Evolutionary conservation across 2,329 filamentous ascomycete genomes (phyloP).

Genomic region (Cladosporium sphaerospermum): DNA sequence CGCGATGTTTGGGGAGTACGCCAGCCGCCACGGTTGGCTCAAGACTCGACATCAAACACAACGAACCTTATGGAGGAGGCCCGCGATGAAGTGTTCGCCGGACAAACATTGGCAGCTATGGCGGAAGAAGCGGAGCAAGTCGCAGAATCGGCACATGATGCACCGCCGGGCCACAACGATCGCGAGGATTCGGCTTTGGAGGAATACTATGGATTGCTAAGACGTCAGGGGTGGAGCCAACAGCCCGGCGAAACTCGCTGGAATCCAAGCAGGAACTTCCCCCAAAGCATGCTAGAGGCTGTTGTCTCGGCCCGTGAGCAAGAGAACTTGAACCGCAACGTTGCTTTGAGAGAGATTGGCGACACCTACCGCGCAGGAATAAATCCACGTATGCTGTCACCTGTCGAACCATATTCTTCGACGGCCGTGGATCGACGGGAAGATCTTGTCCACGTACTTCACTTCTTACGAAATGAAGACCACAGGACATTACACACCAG

Average conservation of each 20-base stretch:
- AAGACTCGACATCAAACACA: conserved; percentile 9
- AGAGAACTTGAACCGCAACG: not conserved
- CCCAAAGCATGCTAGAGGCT: conserved; percentile 13
- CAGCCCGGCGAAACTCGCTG: conserved; percentile 1
- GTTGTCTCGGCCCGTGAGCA: conserved; percentile 5
- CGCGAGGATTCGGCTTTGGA: conserved; percentile 18
- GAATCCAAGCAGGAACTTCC: conserved; percentile 5
- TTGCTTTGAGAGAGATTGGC: not conserved
- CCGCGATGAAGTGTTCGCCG: conserved; percentile 12
- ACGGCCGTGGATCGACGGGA: not conserved
- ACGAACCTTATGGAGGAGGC: conserved; percentile 11
- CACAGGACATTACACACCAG: not conserved
- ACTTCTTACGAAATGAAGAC: not conserved
- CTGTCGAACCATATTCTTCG: conserved; percentile 5
- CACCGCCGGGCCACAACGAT: conserved; percentile 10
- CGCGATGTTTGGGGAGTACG: conserved; percentile 30
- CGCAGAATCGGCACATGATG: not conserved
- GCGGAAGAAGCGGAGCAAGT: not conserved
- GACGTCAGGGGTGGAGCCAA: conserved; percentile 22
- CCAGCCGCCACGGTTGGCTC: conserved; percentile 1
- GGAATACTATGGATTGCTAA: conserved; percentile 26
- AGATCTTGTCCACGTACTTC: not conserved
- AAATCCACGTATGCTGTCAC: not conserved
- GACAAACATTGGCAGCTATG: not conserved
- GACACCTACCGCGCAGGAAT: not conserved